phyloP scores from a whole-genome alignment of 179 eudicot species.

The Actinidia polygama region DNA sequence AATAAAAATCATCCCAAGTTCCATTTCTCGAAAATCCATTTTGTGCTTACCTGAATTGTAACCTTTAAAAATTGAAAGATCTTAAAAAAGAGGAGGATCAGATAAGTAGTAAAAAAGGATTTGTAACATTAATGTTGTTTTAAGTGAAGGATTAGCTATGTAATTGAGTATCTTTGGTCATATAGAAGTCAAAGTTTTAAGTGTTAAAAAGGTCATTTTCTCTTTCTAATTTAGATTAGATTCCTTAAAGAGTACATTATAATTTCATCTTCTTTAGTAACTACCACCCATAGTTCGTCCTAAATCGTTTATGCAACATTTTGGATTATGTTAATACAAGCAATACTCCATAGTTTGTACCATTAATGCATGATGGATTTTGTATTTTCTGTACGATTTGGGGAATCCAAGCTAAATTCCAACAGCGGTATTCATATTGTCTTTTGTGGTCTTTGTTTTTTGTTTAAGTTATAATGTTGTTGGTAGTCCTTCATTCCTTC shows the following conservation, averaged over 20 bases:
- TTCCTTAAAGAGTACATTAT: neutral
- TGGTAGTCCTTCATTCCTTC: no score
- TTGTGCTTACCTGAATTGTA: neutral
- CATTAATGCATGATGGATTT: neutral
- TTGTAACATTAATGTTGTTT: no score
- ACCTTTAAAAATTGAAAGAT: no score
- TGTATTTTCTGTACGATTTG: constrained; percentile 4
- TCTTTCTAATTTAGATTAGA: neutral
- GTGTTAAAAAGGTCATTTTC: neutral
- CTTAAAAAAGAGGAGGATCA: no score
- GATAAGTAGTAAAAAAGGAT: no score
- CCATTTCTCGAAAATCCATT: neutral
- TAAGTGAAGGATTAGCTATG: no score
- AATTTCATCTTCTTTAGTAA: neutral
- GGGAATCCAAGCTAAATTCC: no score
- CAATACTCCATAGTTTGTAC: neutral
- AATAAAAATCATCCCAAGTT: neutral
- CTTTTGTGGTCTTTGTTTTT: no score
- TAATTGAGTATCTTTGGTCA: neutral
- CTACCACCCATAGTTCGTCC: no score
- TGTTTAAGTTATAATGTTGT: no score
- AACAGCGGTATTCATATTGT: no score
- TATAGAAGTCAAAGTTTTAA: neutral
- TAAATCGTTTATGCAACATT: neutral
- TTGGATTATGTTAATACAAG: neutral